These are phyloP conservation scores for Paramecium sexaurelia DNA, from an alignment of 73 alveolate species.

Conservation along the genomic window DNA sequence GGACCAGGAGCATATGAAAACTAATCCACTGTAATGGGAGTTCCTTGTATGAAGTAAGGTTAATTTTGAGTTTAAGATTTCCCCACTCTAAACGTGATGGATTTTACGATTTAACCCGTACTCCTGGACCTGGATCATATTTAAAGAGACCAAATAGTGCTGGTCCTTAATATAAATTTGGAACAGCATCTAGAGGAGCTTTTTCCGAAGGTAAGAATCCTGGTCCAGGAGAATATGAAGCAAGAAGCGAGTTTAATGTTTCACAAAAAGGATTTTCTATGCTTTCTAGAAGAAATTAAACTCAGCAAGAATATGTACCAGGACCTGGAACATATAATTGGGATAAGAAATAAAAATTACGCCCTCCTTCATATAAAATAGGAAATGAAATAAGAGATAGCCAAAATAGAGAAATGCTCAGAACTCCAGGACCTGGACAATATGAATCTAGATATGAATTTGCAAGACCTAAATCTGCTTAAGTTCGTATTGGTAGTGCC, in stretches of 20 bases:
- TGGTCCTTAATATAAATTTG: constrained; percentile 66
- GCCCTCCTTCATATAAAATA: constrained; percentile 47
- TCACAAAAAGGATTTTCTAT: constrained; percentile 46
- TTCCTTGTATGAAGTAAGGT: constrained; percentile 57
- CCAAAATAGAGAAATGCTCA: background rate
- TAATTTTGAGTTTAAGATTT: background rate
- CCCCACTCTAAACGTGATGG: constrained; percentile 60
- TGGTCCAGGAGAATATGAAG: constrained; percentile 68
- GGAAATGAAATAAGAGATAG: constrained; percentile 17
- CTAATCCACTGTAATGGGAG: constrained; percentile 50
- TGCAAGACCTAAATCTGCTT: constrained; percentile 70
- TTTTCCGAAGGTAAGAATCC: constrained; percentile 8
- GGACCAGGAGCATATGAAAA: constrained; percentile 67
- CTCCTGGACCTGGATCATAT: constrained; percentile 68
- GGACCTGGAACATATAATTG: constrained; percentile 68
- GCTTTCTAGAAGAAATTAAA: constrained; percentile 54
- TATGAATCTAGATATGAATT: constrained; percentile 59
- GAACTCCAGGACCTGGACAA: constrained; percentile 60
- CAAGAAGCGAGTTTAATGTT: background rate
- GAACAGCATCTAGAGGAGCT: constrained; percentile 62
- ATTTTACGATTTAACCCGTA: constrained; percentile 1
- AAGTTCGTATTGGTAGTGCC: constrained; percentile 61
- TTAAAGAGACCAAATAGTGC: constrained; percentile 28
- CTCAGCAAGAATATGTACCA: constrained; percentile 50
- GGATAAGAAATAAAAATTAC: constrained; percentile 34